These are phyloP conservation scores for Cercospora zeae-maydis DNA, from an alignment of 2,329 filamentous ascomycete genomes.

Conservation along the genomic window DNA sequence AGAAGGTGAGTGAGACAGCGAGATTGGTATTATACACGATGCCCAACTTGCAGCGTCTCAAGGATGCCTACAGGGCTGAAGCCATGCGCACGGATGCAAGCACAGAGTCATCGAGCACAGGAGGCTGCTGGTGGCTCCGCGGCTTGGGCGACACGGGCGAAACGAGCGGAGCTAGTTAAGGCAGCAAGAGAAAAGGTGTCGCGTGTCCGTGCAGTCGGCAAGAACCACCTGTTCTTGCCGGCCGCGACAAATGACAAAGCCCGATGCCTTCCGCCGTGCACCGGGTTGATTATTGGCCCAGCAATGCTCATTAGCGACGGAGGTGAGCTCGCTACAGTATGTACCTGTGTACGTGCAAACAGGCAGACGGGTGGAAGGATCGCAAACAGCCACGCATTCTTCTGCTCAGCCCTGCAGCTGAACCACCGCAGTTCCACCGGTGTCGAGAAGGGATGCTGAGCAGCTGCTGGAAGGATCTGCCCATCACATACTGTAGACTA, in stretches of 20 bases:
- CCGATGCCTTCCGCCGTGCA: neutral
- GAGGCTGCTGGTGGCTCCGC: neutral
- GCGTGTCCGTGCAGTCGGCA: neutral
- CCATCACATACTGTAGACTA: too few species aligned
- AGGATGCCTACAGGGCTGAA: conserved; percentile 6
- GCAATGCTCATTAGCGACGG: neutral
- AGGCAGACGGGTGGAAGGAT: neutral
- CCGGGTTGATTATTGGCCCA: neutral
- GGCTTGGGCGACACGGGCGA: neutral
- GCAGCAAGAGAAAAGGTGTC: neutral
- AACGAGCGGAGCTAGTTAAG: conserved; percentile 1
- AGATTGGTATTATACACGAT: neutral
- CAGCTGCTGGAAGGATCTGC: neutral
- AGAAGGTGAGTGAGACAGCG: neutral
- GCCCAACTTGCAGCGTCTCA: neutral
- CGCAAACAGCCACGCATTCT: neutral
- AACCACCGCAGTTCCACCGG: neutral
- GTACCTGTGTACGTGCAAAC: neutral
- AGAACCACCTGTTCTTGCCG: neutral
- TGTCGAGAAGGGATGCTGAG: neutral
- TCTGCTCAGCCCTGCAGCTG: neutral
- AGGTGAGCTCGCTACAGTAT: too few species aligned
- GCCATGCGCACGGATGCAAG: conserved; percentile 2
- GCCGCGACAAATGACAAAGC: neutral
- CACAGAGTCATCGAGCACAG: conserved; percentile 6